phyloP scores from a whole-genome alignment of 2,329 filamentous ascomycete species.

The Alternaria rosae region DNA sequence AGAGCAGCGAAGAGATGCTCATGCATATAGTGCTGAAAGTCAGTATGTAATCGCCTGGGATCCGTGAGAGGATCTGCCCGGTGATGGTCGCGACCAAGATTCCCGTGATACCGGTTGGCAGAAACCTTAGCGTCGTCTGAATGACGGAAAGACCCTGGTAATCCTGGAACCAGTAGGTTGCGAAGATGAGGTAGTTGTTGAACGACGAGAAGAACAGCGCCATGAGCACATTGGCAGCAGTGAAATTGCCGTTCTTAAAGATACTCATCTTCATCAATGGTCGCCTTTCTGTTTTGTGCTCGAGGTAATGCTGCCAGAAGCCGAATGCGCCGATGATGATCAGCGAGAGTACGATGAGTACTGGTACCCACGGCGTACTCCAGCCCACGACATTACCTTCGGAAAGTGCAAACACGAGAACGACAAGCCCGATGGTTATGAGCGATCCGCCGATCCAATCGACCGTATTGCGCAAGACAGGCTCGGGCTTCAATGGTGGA shows the following conservation, averaged over 20 bases:
- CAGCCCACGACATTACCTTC: conserved; percentile 75
- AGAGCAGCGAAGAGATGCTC: conserved; percentile 65
- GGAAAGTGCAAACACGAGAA: conserved; percentile 71
- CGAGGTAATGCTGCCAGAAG: conserved; percentile 68
- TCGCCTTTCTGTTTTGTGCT: conserved; percentile 57
- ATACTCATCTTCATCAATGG: conserved; percentile 73
- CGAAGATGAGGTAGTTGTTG: conserved; percentile 72
- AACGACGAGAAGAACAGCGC: conserved; percentile 71
- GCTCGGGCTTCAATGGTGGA: conserved; percentile 47
- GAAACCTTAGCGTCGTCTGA: conserved; percentile 73
- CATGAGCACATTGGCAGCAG: conserved; percentile 70
- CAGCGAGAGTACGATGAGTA: conserved; percentile 65
- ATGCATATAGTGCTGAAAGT: conserved; percentile 65
- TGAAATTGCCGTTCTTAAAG: conserved; percentile 67
- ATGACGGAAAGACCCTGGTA: conserved; percentile 68
- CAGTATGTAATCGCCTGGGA: conserved; percentile 66
- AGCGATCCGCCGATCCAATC: conserved; percentile 73
- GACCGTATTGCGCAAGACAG: conserved; percentile 56
- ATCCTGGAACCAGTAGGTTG: conserved; percentile 75
- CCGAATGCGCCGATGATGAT: conserved; percentile 65
- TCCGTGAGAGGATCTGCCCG: conserved; percentile 50
- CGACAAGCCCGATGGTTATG: conserved; percentile 68
- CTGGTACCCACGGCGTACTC: conserved; percentile 67
- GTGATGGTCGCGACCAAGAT: conserved; percentile 64
- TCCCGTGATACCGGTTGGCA: conserved; percentile 70